Conservation (phyloP, 306 rosid species). For the Ormosia semicastrata region DNA sequence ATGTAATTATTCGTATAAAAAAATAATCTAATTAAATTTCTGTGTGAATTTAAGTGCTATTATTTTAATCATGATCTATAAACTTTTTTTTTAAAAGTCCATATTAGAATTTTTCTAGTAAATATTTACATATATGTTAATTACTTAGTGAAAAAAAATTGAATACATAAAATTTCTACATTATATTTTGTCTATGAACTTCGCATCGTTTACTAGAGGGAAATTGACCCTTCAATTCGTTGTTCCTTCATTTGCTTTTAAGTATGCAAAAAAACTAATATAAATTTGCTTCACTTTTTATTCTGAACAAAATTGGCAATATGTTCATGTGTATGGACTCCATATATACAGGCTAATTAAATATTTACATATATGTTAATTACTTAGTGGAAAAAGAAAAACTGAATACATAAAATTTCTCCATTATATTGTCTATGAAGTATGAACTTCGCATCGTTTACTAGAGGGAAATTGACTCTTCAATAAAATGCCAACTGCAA, state of each 20-base stretch:
- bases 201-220: too few species aligned
- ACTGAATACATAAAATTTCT: slow-evolving; percentile 3
- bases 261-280: background rate
- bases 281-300: background rate
- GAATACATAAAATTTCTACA: too few species aligned
- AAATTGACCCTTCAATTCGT: too few species aligned
- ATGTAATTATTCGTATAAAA: too few species aligned
- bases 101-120: too few species aligned
- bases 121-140: too few species aligned
- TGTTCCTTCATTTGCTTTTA: background rate
- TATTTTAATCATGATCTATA: too few species aligned
- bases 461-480: background rate
- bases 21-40: too few species aligned
- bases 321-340: background rate
- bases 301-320: background rate
- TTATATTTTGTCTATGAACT: too few species aligned
- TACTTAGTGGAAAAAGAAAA: background rate
- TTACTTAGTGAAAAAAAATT: too few species aligned
- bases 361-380: slow-evolving; percentile 32
- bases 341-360: slow-evolving; percentile 14
- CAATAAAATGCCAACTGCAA: slow-evolving; percentile 1
- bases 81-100: too few species aligned
- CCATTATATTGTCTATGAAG: background rate
- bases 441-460: background rate
- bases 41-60: too few species aligned